Base-by-base conservation (phyloP, 495 filamentous ascomycete genomes). In the Lentithecium fluviatile region DNA sequence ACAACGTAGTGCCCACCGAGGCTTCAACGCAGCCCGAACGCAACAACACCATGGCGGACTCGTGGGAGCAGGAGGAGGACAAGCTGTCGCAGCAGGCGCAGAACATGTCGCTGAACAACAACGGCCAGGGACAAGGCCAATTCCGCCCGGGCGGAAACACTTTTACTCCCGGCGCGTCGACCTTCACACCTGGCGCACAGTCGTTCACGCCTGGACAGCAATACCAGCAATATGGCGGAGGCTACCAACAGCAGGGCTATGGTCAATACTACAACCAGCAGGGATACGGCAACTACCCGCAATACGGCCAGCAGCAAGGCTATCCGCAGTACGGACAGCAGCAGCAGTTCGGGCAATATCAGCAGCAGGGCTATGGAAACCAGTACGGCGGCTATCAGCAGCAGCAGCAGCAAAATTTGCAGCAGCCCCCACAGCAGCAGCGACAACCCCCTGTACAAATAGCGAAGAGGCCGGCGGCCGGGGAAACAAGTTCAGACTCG, bases 21-120 rank as follows among this genome's bases (percentile, higher is more conserved):
- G 29, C 29, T 32, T 32, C 48, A 60, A 43, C 50, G n/a, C 46
- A n/a, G 12, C 54, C 26, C 38, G 8, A 17, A 50, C 46, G 37
- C 61, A 40, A 58, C 61, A 20, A 50, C 74, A 85, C 70, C 64
- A 96, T 97, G 92, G 87, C 92, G 51, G 81, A 80, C 60, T 93
- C 88, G 19, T 98, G 94, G 94, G 94, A 98, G 78, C 90, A 98
- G 66, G 94, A 95, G 60, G 88, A 96, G 52, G 88, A 94, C 58
- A 84, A 88, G 64, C 84, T 96, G 64, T 84, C 89, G 56, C 82
- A 87, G 71, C 91, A 91, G 75, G 75, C 86, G 8, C 85, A 93
- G 74, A 80, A 85, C 63, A 86, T 43, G 15, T n/a, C 13, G 15
- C 13, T 89, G 68, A 80, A 89, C 73, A 90, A 90, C 65, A 72